Conservation (phyloP, 495 filamentous ascomycete species). For the Copromyces sp. region DNA sequence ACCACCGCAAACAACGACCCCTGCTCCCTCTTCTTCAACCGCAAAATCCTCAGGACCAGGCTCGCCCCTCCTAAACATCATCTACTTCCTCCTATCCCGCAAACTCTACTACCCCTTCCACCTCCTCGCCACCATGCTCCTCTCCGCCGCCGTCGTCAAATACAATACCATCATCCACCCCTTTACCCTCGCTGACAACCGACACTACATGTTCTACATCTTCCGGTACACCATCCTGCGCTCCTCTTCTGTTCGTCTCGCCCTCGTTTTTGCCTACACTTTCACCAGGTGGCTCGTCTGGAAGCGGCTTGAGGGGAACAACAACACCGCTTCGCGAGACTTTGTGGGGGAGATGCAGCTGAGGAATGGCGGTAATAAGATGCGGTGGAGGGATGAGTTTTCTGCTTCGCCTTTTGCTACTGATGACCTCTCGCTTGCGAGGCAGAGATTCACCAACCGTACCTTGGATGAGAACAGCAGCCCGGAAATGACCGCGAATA, state of each 20-base stretch:
- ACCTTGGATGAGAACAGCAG: background rate
- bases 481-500: background rate
- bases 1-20: background rate
- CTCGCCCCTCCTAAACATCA: background rate
- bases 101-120: constrained; percentile 15
- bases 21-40: background rate
- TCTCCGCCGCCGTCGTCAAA: constrained; percentile 44
- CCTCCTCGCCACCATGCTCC: constrained; percentile 15
- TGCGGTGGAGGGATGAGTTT: background rate
- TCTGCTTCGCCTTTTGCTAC: background rate
- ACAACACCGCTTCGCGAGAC: background rate
- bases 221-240: constrained; percentile 72
- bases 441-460: background rate
- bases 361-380: background rate
- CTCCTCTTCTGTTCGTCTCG: constrained; percentile 54
- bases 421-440: background rate
- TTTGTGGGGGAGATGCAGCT: background rate
- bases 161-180: constrained; percentile 92
- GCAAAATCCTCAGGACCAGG: background rate
- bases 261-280: constrained; percentile 47
- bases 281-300: constrained; percentile 50
- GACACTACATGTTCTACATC: constrained; percentile 94
- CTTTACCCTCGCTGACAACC: constrained; percentile 91
- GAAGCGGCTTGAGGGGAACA: constrained; percentile 30
- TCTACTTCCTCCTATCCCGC: constrained; percentile 3